These are phyloP conservation scores for Actinomortierella wolfii DNA, from an alignment of 371 early-diverging fungal genomes.

Conservation along the genomic window DNA sequence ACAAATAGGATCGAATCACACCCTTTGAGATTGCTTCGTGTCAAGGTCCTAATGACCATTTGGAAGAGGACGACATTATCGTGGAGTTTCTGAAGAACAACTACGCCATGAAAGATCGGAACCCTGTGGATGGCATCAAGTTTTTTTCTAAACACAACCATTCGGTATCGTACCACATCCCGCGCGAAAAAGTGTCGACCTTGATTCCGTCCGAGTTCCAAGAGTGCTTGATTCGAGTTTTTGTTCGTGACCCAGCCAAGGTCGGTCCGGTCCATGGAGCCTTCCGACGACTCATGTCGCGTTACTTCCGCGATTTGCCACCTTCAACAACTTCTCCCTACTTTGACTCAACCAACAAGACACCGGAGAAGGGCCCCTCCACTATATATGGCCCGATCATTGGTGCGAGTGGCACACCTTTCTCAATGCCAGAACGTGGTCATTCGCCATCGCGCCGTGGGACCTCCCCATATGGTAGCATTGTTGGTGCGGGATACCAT, in stretches of 20 bases:
- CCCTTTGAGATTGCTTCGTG: slow-evolving; percentile 61
- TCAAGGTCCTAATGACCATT: slow-evolving; percentile 58
- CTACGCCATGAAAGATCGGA: slow-evolving; percentile 82
- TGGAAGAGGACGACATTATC: slow-evolving; percentile 71
- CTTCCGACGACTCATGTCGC: slow-evolving; percentile 44
- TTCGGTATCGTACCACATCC: slow-evolving; percentile 62
- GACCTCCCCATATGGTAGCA: too few relatives aligned
- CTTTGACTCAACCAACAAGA: slow-evolving; percentile 31
- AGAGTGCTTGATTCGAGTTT: slow-evolving; percentile 73
- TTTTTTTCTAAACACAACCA: slow-evolving; percentile 79
- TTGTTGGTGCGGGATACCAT: too few relatives aligned
- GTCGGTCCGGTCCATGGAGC: slow-evolving; percentile 48
- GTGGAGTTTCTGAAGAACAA: slow-evolving; percentile 73
- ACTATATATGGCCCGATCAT: too few relatives aligned
- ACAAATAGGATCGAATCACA: slow-evolving; percentile 55
- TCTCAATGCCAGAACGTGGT: too few relatives aligned
- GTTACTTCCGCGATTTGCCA: slow-evolving; percentile 34
- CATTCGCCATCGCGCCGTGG: too few relatives aligned
- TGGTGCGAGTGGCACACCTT: too few relatives aligned
- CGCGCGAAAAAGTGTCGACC: slow-evolving; percentile 72
- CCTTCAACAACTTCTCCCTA: slow-evolving; percentile 44
- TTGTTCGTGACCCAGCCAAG: slow-evolving; percentile 64
- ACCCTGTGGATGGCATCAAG: slow-evolving; percentile 84
- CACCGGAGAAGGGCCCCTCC: slow-evolving; percentile 18
- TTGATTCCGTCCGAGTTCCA: slow-evolving; percentile 74